phyloP scores from a whole-genome alignment of 2,329 filamentous ascomycete species.

The Fusarium caatingaense region DNA sequence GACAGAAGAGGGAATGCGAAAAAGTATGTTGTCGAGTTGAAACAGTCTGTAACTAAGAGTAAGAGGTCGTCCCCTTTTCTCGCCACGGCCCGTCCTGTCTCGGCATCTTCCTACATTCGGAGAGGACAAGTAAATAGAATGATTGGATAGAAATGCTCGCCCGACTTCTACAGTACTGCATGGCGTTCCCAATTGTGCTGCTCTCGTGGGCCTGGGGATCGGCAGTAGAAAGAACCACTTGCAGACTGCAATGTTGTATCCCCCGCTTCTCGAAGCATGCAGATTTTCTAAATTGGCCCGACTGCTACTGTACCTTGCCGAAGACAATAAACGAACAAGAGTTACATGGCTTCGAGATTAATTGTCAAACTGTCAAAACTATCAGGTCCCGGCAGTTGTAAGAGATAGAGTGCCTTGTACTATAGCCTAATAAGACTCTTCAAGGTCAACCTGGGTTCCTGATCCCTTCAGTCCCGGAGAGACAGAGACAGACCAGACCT shows the following conservation, averaged over 20 bases:
- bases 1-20: not conserved
- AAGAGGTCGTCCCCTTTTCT: constrained; percentile 1
- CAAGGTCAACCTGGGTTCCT: constrained; percentile 19
- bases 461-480: constrained; percentile 5
- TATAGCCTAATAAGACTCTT: constrained; percentile 17
- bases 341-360: not conserved
- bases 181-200: constrained; percentile 33
- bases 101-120: constrained; percentile 25
- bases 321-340: not conserved
- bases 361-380: not conserved
- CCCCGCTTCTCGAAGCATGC: constrained; percentile 41
- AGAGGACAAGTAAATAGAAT: constrained; percentile 16
- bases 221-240: constrained; percentile 26
- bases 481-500: not conserved
- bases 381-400: constrained; percentile 28
- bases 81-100: constrained; percentile 37
- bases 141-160: constrained; percentile 7
- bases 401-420: constrained; percentile 1
- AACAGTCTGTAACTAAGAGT: not conserved
- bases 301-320: not conserved
- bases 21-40: not conserved
- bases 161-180: constrained; percentile 17
- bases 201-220: constrained; percentile 14
- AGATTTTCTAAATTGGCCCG: not conserved
- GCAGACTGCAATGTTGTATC: constrained; percentile 7